Percentiles rank a stretch among this genome's conserved stretches.
These are phyloP conservation scores for Hapsidospora chrysogenum DNA, from an alignment of 495 filamentous ascomycete genomes.

Conservation along the genomic window DNA sequence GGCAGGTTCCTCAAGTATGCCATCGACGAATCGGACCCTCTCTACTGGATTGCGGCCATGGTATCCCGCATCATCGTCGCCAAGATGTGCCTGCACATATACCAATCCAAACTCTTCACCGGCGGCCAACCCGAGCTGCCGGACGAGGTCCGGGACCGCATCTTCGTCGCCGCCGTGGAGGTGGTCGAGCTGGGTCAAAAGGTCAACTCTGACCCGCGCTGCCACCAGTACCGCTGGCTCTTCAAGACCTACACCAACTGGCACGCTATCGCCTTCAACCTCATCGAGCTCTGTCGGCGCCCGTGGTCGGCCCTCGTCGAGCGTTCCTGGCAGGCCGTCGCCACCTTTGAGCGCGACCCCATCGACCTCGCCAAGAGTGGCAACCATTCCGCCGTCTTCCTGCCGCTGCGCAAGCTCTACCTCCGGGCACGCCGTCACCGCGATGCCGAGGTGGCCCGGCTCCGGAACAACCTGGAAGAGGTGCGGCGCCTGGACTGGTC, in stretches of 20 bases:
- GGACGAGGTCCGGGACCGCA: slow-evolving; percentile 45
- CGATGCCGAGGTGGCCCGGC: slow-evolving; percentile 27
- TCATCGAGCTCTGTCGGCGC: slow-evolving; percentile 64
- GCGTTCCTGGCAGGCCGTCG: slow-evolving; percentile 65
- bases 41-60: slow-evolving; percentile 56
- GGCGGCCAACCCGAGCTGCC: slow-evolving; percentile 25
- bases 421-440: slow-evolving; percentile 42
- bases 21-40: slow-evolving; percentile 36
- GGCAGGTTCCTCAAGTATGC: slow-evolving; percentile 46
- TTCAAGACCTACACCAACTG: slow-evolving; percentile 70
- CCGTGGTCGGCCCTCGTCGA: slow-evolving; percentile 50
- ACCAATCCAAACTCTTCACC: slow-evolving; percentile 30
- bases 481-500: slow-evolving; percentile 22
- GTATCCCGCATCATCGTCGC: slow-evolving; percentile 50
- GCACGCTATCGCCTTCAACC: slow-evolving; percentile 60
- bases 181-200: slow-evolving; percentile 56
- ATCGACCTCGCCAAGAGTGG: slow-evolving; percentile 31
- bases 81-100: slow-evolving; percentile 36
- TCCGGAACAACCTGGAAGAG: slow-evolving; percentile 22
- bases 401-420: slow-evolving; percentile 55
- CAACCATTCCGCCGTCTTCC: slow-evolving; percentile 48
- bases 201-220: slow-evolving; percentile 41
- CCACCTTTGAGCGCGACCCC: slow-evolving; percentile 34
- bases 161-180: slow-evolving; percentile 62
- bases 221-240: slow-evolving; percentile 61